A percentile compares a stretch with the other conserved stretches of the same genome.
Conservation (phyloP, 2,329 filamentous ascomycete genomes). For the Calonectria ilicicola region DNA sequence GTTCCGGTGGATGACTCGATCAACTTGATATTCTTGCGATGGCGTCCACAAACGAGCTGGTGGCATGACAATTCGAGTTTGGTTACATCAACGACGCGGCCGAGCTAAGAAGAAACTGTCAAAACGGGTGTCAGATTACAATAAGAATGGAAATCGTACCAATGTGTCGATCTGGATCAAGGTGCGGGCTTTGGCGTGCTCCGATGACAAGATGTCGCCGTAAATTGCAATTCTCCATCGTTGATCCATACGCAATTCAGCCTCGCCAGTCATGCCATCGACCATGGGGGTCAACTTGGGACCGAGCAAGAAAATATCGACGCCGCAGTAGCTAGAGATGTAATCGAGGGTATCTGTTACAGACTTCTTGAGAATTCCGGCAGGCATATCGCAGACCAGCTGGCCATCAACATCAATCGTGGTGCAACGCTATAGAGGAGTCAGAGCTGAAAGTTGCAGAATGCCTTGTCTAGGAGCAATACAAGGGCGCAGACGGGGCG, state of each 20-base stretch:
- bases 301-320: slow-evolving; percentile 95
- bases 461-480: neutral
- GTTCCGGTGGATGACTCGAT: slow-evolving; percentile 97
- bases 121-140: slow-evolving; percentile 19
- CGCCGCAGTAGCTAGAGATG: slow-evolving; percentile 88
- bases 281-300: slow-evolving; percentile 87
- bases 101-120: slow-evolving; percentile 63
- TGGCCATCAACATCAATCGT: slow-evolving; percentile 94
- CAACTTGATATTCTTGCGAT: slow-evolving; percentile 96
- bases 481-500: slow-evolving; percentile 6
- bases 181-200: slow-evolving; percentile 96
- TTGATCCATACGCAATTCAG: slow-evolving; percentile 87
- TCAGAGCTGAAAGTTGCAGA: slow-evolving; percentile 21
- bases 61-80: slow-evolving; percentile 90
- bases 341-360: slow-evolving; percentile 89
- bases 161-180: slow-evolving; percentile 98
- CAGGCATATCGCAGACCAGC: slow-evolving; percentile 81
- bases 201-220: slow-evolving; percentile 92
- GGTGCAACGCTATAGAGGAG: slow-evolving; percentile 78
- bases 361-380: slow-evolving; percentile 76
- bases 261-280: slow-evolving; percentile 79
- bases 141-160: slow-evolving; percentile 58
- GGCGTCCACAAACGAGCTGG: slow-evolving; percentile 91
- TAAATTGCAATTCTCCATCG: slow-evolving; percentile 94
- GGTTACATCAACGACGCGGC: slow-evolving; percentile 80